Conservation (phyloP, 2,329 filamentous ascomycete species). For the Grosmannia serpens region DNA sequence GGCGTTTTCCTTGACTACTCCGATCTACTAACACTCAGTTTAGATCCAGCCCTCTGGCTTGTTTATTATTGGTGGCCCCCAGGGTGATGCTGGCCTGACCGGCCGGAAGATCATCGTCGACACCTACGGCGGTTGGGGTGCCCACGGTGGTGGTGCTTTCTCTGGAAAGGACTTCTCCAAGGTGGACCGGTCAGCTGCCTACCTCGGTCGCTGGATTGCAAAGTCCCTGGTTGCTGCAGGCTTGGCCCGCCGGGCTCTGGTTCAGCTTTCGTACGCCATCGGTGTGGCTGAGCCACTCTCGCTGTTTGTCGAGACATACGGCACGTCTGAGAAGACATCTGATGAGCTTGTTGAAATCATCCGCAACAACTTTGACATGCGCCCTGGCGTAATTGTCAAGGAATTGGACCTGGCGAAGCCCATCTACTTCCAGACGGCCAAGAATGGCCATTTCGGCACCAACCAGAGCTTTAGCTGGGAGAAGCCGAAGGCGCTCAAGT, state of each 20-base stretch:
- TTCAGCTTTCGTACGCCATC: slow-evolving; percentile 98
- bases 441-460: slow-evolving; percentile 97
- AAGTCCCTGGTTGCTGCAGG: slow-evolving; percentile 89
- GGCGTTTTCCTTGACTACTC: not conserved
- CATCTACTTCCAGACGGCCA: slow-evolving; percentile 97
- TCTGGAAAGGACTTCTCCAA: slow-evolving; percentile 99
- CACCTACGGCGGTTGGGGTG: slow-evolving; percentile 99
- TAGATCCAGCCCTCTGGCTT: slow-evolving; percentile 91
- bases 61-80: slow-evolving; percentile 98
- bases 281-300: slow-evolving; percentile 97
- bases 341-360: slow-evolving; percentile 95
- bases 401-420: slow-evolving; percentile 91
- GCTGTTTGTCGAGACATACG: slow-evolving; percentile 96
- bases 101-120: slow-evolving; percentile 99
- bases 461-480: slow-evolving; percentile 98
- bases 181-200: slow-evolving; percentile 96
- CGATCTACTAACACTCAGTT: slow-evolving; percentile 19
- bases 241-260: slow-evolving; percentile 82
- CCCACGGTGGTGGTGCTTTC: slow-evolving; percentile 99
- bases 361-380: slow-evolving; percentile 90
- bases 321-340: slow-evolving; percentile 78
- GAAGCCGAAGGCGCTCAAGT: slow-evolving; percentile 89
- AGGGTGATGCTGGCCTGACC: slow-evolving; percentile 97
- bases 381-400: slow-evolving; percentile 96
- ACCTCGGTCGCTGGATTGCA: slow-evolving; percentile 96